These are phyloP conservation scores for Kwoniella sp. DNA, from an alignment of 768 basidiomycete genomes.

Conservation along the genomic window DNA sequence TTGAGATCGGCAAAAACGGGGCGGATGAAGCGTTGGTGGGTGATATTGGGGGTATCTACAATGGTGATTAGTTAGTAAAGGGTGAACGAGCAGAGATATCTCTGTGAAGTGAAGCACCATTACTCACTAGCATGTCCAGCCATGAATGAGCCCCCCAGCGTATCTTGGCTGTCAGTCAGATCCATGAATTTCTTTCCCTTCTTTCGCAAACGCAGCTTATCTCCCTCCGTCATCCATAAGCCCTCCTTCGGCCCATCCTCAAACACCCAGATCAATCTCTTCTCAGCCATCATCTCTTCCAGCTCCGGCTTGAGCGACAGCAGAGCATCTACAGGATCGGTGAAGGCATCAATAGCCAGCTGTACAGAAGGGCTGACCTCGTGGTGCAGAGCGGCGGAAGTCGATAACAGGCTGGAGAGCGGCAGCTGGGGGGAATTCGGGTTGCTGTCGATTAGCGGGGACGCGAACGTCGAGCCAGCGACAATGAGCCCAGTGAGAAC, in stretches of 20 bases:
- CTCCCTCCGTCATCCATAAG: slow-evolving; percentile 38
- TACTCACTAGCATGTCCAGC: slow-evolving; percentile 16
- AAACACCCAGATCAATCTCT: slow-evolving; percentile 24
- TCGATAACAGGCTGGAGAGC: slow-evolving; percentile 16
- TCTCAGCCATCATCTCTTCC: slow-evolving; percentile 21
- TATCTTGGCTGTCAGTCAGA: slow-evolving; percentile 29
- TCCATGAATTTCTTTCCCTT: slow-evolving; percentile 36
- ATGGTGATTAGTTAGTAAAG: no score
- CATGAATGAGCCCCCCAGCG: neutral
- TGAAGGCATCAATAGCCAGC: slow-evolving; percentile 6
- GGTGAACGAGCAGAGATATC: no score
- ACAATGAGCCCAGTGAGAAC: neutral
- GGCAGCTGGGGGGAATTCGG: slow-evolving; percentile 16
- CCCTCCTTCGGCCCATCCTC: slow-evolving; percentile 12
- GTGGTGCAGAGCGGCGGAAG: neutral
- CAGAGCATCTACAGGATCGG: slow-evolving; percentile 32
- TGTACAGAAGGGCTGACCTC: slow-evolving; percentile 17
- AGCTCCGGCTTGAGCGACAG: slow-evolving; percentile 21
- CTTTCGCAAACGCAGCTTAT: slow-evolving; percentile 34
- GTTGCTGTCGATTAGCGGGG: neutral
- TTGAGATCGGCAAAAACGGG: slow-evolving; percentile 27
- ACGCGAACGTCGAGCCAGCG: neutral
- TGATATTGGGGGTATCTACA: slow-evolving; percentile 29
- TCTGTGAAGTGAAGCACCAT: no score
- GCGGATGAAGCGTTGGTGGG: slow-evolving; percentile 28